phyloP scores from a whole-genome alignment of 179 eudicot species.

The Beta lomatogona region DNA sequence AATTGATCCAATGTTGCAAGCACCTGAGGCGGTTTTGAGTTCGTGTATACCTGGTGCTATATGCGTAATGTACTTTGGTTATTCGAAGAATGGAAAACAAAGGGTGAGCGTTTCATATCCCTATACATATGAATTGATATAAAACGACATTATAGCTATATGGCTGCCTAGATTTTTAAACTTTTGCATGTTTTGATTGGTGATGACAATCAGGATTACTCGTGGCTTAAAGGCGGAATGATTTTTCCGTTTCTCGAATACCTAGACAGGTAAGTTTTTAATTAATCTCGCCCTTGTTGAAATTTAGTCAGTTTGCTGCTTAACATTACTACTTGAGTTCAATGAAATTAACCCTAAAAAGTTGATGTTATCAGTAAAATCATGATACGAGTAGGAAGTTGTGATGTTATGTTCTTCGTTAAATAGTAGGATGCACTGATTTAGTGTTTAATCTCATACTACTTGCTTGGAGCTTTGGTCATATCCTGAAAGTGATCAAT shows the following conservation, averaged over 20 bases:
- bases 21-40: constrained; percentile 71
- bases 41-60: constrained; percentile 77
- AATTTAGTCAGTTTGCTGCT: background rate
- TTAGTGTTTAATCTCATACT: background rate
- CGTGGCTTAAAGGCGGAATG: constrained; percentile 95
- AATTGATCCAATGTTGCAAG: constrained; percentile 84
- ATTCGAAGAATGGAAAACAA: constrained; percentile 61
- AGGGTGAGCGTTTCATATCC: constrained; percentile 50
- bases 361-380: background rate
- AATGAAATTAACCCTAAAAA: background rate
- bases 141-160: background rate
- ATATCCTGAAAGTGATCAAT: background rate
- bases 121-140: background rate
- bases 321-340: background rate
- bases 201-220: constrained; percentile 68
- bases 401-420: background rate
- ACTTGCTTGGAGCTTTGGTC: background rate
- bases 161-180: constrained; percentile 2
- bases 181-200: constrained; percentile 1
- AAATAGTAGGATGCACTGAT: background rate
- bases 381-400: constrained; percentile 7
- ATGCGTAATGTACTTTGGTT: constrained; percentile 93
- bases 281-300: background rate
- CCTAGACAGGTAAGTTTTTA: constrained; percentile 58
- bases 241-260: constrained; percentile 81